Evolutionary conservation across 306 rosid species (phyloP), one percentile per base, ranked within the genome.

Genomic region (Pyrus bretschneideri): DNA sequence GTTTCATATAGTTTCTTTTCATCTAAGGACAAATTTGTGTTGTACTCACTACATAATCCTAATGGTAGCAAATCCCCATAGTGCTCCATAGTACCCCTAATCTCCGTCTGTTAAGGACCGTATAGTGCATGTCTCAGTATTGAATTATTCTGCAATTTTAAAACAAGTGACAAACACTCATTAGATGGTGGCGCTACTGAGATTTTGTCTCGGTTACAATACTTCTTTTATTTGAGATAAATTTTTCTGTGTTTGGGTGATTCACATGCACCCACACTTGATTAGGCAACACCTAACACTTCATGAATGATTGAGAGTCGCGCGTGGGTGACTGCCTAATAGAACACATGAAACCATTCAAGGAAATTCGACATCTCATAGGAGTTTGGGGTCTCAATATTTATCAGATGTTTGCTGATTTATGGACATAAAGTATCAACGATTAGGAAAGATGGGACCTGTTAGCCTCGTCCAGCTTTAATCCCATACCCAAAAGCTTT

Each of bases 401-500:
- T 33, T 25, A 62, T 69, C 40, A 13, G 15, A 35, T 44, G 69
- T 74, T 58, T 74, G 62, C 68, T 60, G 11, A 38, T 45, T 25
- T 52, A 11, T 18, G 60, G 72, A 63, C 70, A 71, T 23, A 71
- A 18, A 78, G 60, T 54, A 44, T 52, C 73, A 35, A 67, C 44
- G 68, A 69, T 77, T 17, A 29, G 31, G 70, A 65, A 19, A 44
- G 65, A 84, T 69, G 80, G 82, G 87, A 76, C 60, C 84, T 69
- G 59, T 51, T 38, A 62, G 68, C 60, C 15, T 72, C 51, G 63
- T 75, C 44, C 14, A 72, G 69, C 69, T 75, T 70, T 70, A 21
- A 63, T 62, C 60, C 2, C 9, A 63, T 65, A 29, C 38, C 76
- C 49, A 65, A 75, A 78, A 75, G 67, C 83, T 57, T 60, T 58